Evolutionary conservation across 2,329 filamentous ascomycete species (phyloP).

Genomic region (Sporothrix brunneoviolacea): DNA sequence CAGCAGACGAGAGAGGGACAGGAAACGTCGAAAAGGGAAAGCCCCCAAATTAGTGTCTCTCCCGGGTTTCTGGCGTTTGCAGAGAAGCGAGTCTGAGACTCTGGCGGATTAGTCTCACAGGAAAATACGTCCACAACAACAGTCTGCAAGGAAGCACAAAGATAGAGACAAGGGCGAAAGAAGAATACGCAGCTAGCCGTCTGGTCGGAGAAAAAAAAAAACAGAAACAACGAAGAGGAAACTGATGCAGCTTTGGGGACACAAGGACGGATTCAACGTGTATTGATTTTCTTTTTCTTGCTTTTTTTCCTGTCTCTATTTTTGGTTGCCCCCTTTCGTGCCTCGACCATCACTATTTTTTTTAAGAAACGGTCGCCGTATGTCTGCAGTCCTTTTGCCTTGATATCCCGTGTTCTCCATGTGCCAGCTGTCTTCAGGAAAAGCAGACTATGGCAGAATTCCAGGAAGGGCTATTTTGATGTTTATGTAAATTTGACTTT

Average conservation of each 20-base stretch:
- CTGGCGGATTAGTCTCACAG: no score
- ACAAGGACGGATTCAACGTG: neutral
- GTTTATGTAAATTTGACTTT: no score
- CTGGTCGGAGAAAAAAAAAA: neutral
- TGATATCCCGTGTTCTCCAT: no score
- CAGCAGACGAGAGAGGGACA: neutral
- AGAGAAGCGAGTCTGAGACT: no score
- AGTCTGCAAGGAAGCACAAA: no score
- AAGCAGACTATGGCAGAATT: no score
- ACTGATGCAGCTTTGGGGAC: neutral
- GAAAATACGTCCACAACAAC: no score
- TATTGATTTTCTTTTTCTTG: neutral
- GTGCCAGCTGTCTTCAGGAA: no score
- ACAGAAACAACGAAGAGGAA: neutral
- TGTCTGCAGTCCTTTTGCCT: no score
- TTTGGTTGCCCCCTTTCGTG: neutral
- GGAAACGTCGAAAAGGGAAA: neutral
- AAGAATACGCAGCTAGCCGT: neutral
- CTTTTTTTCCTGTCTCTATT: neutral
- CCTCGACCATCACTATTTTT: neutral
- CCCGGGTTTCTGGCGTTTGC: neutral
- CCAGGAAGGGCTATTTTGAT: no score
- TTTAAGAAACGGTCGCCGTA: no score
- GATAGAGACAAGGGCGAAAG: no score
- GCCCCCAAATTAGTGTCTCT: slow-evolving; percentile 9